Base-by-base conservation (phyloP, 305 asterid species). In the Salvia sclarea region DNA sequence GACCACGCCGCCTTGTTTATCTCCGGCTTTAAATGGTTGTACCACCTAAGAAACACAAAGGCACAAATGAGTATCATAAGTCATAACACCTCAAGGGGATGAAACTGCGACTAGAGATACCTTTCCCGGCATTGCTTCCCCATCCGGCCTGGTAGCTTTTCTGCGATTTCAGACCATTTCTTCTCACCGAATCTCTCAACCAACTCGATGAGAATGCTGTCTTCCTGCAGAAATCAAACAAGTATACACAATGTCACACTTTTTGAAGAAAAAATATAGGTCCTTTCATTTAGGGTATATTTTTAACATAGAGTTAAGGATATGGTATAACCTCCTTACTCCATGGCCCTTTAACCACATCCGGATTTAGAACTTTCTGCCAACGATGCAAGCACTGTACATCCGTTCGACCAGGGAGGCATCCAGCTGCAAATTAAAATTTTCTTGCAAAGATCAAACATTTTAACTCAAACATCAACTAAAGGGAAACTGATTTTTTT, bases 81-180 rank as follows among this genome's bases (percentile, higher is more conserved):
- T 5, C 33, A 0, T 21, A 60, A 33, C 57, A 35, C 44, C 44
- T 53, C 6, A 13, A 38, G 54, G 17, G 40, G 35, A 41, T 47
- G 17, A 31, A 11, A 9, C 50, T 25, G 53, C 9, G 24, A 20
- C 40, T 21, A 43, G 41, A 12, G 81, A 37, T n/a, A 85, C 95
- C 91, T 88, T 64, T 85, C 95, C 7, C 89, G 76, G 62, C 91
- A 88, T 71, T 88, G 95, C 76, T 88, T 88, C 63, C 91, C 95
- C 43, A 83, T 80, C 41, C 88, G 82, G n/a, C 95, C 89, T 0
- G 86, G 84, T 35, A 88, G 84, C 14, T 63, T 64, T 33, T 70
- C 79, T 61, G 91, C 88, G 2, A 88, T 65, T 43, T 71, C 76
- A 20, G 84, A 68, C 95, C 91, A 88, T 76, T 77, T 85, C 16